Evolutionary conservation across 192 early-diverging fungal genomes (phyloP).

Genomic region (Coemansia guatemalensis): DNA sequence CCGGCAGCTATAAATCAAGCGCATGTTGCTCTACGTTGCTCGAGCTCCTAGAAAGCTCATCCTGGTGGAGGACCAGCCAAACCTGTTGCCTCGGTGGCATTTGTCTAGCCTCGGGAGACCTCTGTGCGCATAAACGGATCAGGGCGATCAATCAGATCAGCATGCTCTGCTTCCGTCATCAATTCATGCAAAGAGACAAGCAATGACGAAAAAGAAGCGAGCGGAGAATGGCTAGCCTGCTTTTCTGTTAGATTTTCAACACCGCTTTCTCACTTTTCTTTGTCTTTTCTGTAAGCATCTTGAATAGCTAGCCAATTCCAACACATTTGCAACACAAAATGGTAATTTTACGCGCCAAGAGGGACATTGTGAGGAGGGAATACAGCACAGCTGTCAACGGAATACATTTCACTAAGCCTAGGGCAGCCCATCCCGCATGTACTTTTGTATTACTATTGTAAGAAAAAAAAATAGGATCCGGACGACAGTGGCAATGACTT

Average conservation of each 20-base stretch:
- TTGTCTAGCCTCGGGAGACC: too few relatives aligned
- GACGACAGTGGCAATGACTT: conserved; percentile 37
- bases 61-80: too few relatives aligned
- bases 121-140: not conserved
- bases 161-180: not conserved
- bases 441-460: not conserved
- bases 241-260: too few relatives aligned
- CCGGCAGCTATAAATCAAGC: too few relatives aligned
- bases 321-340: not conserved
- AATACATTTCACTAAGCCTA: not conserved
- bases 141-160: not conserved
- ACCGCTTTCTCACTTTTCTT: not conserved
- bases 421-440: not conserved
- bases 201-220: too few relatives aligned
- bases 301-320: not conserved
- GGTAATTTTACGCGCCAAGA: not conserved
- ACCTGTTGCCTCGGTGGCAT: too few relatives aligned
- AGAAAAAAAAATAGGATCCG: conserved; percentile 9
- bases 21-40: too few relatives aligned
- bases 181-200: not conserved
- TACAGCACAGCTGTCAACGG: not conserved
- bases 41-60: too few relatives aligned
- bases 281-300: not conserved
- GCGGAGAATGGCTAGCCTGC: too few relatives aligned
- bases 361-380: not conserved